Conservation (phyloP, 208 protist genomes). For the Lotmaria passim region DNA sequence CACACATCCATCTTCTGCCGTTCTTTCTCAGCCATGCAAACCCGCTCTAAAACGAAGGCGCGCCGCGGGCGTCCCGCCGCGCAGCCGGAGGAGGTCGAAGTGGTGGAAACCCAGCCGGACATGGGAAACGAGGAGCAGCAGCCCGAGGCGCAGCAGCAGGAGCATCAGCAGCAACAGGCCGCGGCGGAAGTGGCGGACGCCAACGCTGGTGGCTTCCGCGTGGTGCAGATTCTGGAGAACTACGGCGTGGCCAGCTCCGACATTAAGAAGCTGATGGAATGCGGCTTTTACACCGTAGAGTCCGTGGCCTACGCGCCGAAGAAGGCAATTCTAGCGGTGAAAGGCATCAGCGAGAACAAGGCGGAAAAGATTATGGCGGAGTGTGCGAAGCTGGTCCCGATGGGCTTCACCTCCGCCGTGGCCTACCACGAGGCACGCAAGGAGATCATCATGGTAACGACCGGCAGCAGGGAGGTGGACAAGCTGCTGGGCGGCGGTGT, state of each 20-base stretch:
- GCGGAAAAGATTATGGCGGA: constrained; percentile 97
- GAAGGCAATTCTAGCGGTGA: constrained; percentile 96
- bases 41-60: constrained; percentile 50
- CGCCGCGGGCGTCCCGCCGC: constrained; percentile 48
- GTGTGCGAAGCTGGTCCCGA: constrained; percentile 95
- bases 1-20: background rate
- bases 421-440: constrained; percentile 95
- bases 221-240: constrained; percentile 92
- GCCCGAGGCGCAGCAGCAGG: background rate
- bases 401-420: constrained; percentile 98
- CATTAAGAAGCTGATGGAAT: constrained; percentile 97
- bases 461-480: constrained; percentile 98
- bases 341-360: constrained; percentile 99
- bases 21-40: constrained; percentile 54
- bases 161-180: constrained; percentile 46
- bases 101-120: constrained; percentile 39
- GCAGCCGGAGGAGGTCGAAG: constrained; percentile 47
- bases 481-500: constrained; percentile 97
- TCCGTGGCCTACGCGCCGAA: constrained; percentile 97
- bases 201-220: constrained; percentile 66
- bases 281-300: constrained; percentile 97
- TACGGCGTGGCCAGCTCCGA: constrained; percentile 95
- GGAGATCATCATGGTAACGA: constrained; percentile 98
- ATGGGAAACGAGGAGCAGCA: constrained; percentile 28
- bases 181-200: constrained; percentile 32